Percentiles rank a stretch among this genome's conserved stretches.
phyloP scores from a whole-genome alignment of 2,329 filamentous ascomycete genomes.

The Cladosporium phlei region DNA sequence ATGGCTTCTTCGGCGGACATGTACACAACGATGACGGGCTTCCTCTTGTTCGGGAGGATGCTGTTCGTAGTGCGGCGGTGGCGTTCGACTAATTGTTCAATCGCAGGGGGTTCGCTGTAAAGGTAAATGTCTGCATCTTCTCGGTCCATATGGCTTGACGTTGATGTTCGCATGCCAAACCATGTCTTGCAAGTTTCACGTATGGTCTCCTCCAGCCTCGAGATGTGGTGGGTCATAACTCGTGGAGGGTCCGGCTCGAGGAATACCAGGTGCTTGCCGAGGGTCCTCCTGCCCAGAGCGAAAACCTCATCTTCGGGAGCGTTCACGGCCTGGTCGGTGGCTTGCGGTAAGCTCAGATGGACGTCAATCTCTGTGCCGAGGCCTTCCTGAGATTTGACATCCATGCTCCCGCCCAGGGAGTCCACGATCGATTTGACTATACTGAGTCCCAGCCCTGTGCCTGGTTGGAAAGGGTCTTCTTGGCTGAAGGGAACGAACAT shows the following conservation, averaged over 20 bases:
- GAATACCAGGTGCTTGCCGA: constrained; percentile 20
- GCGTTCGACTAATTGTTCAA: constrained; percentile 18
- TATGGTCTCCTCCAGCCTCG: constrained; percentile 21
- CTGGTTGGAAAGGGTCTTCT: constrained; percentile 56
- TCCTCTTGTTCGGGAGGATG: constrained; percentile 1
- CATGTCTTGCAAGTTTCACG: constrained; percentile 19
- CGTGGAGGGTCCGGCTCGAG: constrained; percentile 16
- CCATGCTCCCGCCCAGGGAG: constrained; percentile 55
- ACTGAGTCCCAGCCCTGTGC: constrained; percentile 61
- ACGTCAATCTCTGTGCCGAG: constrained; percentile 25
- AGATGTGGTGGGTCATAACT: constrained; percentile 14
- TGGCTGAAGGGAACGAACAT: constrained; percentile 63
- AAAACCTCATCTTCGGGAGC: constrained; percentile 16
- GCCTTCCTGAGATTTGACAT: constrained; percentile 49
- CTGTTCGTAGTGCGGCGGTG: constrained; percentile 10
- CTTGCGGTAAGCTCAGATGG: constrained; percentile 17
- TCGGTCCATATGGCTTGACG: constrained; percentile 16
- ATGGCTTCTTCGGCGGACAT: constrained; percentile 31
- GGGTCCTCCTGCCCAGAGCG: constrained; percentile 13
- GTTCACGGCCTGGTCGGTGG: constrained; percentile 9
- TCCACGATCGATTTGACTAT: constrained; percentile 58
- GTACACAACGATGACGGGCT: constrained; percentile 34
- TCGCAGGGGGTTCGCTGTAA: constrained; percentile 22
- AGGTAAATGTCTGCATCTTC: constrained; percentile 22
- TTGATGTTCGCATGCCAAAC: constrained; percentile 22